Conservation (phyloP, 345 rosid genomes). For the Mercurialis annua region DNA sequence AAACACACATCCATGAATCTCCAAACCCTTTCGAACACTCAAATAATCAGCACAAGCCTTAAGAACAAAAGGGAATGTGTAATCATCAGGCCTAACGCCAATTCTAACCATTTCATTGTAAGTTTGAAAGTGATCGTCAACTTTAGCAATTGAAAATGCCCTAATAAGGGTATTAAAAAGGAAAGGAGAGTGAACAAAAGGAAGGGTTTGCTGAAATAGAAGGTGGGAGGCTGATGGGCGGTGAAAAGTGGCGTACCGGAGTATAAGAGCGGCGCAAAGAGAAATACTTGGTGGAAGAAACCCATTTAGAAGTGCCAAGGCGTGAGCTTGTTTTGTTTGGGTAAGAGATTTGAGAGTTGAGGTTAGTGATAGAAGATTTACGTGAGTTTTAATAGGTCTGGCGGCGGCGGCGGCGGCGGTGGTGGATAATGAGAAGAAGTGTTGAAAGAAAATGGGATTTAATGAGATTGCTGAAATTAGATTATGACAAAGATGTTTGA, state of each 20-base stretch:
- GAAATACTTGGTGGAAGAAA: slow-evolving; percentile 39
- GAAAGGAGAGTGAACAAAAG: slow-evolving; percentile 35
- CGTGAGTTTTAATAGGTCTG: too few species aligned
- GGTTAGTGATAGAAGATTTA: slow-evolving; percentile 33
- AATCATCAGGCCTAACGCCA: slow-evolving; percentile 43
- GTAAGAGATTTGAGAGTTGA: slow-evolving; percentile 25
- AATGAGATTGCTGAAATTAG: background rate
- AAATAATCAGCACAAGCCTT: slow-evolving; percentile 39
- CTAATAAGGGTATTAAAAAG: slow-evolving; percentile 47
- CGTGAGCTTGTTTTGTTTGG: slow-evolving; percentile 40
- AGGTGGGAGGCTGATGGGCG: slow-evolving; percentile 18
- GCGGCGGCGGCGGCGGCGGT: background rate
- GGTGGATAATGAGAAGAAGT: background rate
- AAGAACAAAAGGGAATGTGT: slow-evolving; percentile 48
- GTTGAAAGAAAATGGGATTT: background rate
- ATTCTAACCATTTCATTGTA: slow-evolving; percentile 40
- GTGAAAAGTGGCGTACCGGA: slow-evolving; percentile 37
- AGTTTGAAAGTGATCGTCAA: slow-evolving; percentile 25
- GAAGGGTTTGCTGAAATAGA: slow-evolving; percentile 34
- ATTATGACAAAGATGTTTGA: background rate
- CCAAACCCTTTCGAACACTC: slow-evolving; percentile 47
- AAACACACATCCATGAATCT: slow-evolving; percentile 55
- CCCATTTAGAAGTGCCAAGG: slow-evolving; percentile 35
- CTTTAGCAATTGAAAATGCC: slow-evolving; percentile 31
- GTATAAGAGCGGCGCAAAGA: slow-evolving; percentile 46